Conservation (phyloP, 352 stramenopile genomes). For the Phytophthora sp. region DNA sequence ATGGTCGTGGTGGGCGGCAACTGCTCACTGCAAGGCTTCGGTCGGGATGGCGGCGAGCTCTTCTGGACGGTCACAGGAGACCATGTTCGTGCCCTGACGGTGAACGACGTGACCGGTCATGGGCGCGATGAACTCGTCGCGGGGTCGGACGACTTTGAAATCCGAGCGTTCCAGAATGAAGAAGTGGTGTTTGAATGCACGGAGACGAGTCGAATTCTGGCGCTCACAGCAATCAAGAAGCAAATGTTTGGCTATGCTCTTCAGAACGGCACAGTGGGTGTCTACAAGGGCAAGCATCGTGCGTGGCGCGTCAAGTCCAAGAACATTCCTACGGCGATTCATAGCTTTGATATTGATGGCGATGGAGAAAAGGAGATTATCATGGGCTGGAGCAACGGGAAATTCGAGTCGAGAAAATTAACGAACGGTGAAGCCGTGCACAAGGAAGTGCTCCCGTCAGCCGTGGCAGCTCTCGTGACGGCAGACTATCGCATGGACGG, state of each 20-base stretch:
- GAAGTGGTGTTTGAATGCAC: slow-evolving; percentile 90
- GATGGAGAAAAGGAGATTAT: slow-evolving; percentile 91
- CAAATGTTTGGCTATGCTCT: slow-evolving; percentile 88
- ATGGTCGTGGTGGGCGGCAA: slow-evolving; percentile 93
- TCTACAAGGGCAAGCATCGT: slow-evolving; percentile 89
- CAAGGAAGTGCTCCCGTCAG: slow-evolving; percentile 73
- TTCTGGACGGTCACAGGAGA: slow-evolving; percentile 94
- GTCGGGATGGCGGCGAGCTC: slow-evolving; percentile 75
- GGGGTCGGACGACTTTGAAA: slow-evolving; percentile 92
- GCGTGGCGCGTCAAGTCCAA: slow-evolving; percentile 94
- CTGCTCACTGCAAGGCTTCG: slow-evolving; percentile 92
- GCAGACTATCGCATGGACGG: slow-evolving; percentile 92
- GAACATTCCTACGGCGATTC: slow-evolving; percentile 79
- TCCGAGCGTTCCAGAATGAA: slow-evolving; percentile 90
- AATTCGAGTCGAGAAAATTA: slow-evolving; percentile 77
- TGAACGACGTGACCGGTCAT: slow-evolving; percentile 77
- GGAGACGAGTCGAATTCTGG: slow-evolving; percentile 82
- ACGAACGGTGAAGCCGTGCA: slow-evolving; percentile 88
- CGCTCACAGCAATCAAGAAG: slow-evolving; percentile 76
- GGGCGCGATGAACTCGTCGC: slow-evolving; percentile 84
- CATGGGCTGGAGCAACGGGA: slow-evolving; percentile 92
- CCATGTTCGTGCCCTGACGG: slow-evolving; percentile 84
- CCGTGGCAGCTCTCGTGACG: slow-evolving; percentile 72
- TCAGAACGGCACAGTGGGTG: slow-evolving; percentile 92
- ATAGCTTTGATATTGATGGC: slow-evolving; percentile 90